Conservation (phyloP, 805 yeast species). For the Groenewaldozyma salmanticensis region DNA sequence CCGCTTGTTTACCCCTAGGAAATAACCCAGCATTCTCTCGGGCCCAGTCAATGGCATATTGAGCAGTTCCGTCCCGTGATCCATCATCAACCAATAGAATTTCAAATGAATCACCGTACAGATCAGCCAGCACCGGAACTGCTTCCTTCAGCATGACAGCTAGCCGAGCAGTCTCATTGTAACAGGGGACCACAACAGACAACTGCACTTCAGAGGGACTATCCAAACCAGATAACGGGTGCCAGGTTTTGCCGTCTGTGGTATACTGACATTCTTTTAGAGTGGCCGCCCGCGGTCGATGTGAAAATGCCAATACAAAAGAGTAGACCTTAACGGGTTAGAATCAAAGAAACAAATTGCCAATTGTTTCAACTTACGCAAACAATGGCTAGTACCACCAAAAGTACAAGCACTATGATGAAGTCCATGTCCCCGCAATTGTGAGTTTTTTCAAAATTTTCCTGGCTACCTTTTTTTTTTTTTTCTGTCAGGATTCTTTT, state of each 20-base stretch:
- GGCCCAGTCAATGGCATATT: slow-evolving; percentile 57
- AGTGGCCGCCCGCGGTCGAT: slow-evolving; percentile 2
- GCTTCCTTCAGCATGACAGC: slow-evolving; percentile 31
- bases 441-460: too few species aligned
- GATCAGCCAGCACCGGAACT: slow-evolving; percentile 39
- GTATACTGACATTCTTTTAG: background rate
- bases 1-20: slow-evolving; percentile 33
- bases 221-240: slow-evolving; percentile 4
- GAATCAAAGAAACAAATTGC: too few species aligned
- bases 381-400: too few species aligned
- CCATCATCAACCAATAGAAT: slow-evolving; percentile 89
- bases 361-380: too few species aligned
- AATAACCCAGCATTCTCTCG: slow-evolving; percentile 29
- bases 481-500: too few species aligned
- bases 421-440: too few species aligned
- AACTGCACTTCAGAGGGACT: slow-evolving; percentile 34
- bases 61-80: slow-evolving; percentile 69
- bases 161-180: slow-evolving; percentile 71
- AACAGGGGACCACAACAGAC: slow-evolving; percentile 88
- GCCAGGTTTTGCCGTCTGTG: slow-evolving; percentile 2
- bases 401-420: too few species aligned
- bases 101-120: slow-evolving; percentile 45
- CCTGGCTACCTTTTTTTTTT: too few species aligned
- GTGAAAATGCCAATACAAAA: background rate
- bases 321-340: slow-evolving; percentile 1